These are phyloP conservation scores for Catenaria anguillulae DNA, from an alignment of 371 early-diverging fungal genomes.

Conservation along the genomic window DNA sequence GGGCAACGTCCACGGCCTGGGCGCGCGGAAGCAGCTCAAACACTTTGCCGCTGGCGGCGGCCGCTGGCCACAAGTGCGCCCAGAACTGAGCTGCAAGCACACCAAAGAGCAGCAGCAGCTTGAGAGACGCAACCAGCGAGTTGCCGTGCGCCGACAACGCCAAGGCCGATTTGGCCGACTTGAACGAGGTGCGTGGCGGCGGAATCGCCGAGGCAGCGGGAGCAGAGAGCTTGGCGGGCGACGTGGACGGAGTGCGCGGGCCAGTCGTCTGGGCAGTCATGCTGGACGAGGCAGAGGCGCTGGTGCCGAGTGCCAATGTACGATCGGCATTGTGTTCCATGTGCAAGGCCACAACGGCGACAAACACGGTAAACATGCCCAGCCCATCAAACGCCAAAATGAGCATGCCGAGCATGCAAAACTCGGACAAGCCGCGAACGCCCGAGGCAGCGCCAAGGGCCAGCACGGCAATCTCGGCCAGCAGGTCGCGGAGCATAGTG, in stretches of 20 bases:
- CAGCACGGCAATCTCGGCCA: conserved; percentile 66
- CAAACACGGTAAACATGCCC: conserved; percentile 71
- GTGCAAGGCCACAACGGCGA: conserved; percentile 72
- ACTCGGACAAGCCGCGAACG: conserved; percentile 58
- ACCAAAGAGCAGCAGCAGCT: background rate
- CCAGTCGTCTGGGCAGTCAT: too few species aligned
- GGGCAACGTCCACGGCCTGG: background rate
- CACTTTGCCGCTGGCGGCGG: too few species aligned
- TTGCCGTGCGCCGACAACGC: conserved; percentile 9
- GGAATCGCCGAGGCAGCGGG: background rate
- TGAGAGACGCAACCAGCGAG: background rate
- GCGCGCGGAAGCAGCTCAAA: too few species aligned
- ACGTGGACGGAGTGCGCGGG: too few species aligned
- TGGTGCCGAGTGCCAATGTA: too few species aligned
- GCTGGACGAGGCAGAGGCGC: too few species aligned
- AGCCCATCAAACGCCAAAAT: conserved; percentile 66
- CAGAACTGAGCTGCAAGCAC: background rate
- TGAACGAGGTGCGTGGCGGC: conserved; percentile 14
- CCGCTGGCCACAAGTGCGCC: too few species aligned
- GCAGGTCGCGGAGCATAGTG: conserved; percentile 58
- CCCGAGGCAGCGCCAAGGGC: conserved; percentile 61
- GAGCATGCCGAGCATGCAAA: conserved; percentile 64
- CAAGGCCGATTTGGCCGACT: background rate
- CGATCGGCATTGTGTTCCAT: conserved; percentile 39
- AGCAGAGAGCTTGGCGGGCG: background rate